phyloP scores from a whole-genome alignment of 192 early-diverging fungal genomes.

The Umbelopsis vinacea region DNA sequence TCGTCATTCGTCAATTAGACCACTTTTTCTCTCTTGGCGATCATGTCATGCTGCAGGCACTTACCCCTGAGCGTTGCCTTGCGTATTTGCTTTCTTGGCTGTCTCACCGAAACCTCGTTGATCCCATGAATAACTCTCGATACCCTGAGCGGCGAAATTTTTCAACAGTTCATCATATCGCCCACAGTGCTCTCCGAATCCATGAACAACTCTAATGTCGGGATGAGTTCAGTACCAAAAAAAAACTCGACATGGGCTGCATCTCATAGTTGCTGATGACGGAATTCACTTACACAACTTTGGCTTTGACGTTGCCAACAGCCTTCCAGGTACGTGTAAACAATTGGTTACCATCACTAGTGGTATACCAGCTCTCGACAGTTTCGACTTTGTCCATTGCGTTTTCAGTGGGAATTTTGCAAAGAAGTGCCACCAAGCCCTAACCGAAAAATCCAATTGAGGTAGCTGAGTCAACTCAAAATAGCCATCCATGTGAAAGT shows the following conservation, averaged over 20 bases:
- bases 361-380: slow-evolving; percentile 49
- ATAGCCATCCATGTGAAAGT: too few relatives aligned
- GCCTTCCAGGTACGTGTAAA: slow-evolving; percentile 58
- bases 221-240: not conserved
- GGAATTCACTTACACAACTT: slow-evolving; percentile 19
- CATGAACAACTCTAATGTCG: slow-evolving; percentile 49
- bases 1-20: not conserved
- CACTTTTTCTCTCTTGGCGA: not conserved
- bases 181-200: slow-evolving; percentile 57
- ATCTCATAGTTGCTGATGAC: slow-evolving; percentile 23
- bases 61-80: slow-evolving; percentile 55
- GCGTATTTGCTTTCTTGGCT: slow-evolving; percentile 48
- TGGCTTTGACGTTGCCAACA: slow-evolving; percentile 6
- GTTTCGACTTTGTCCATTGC: slow-evolving; percentile 20
- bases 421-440: not conserved
- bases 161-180: slow-evolving; percentile 64
- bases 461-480: too few relatives aligned
- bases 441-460: not conserved
- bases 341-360: slow-evolving; percentile 45
- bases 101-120: slow-evolving; percentile 75
- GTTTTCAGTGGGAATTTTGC: not conserved
- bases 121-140: slow-evolving; percentile 63
- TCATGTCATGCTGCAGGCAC: not conserved
- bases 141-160: slow-evolving; percentile 54
- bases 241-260: not conserved